phyloP scores from a whole-genome alignment of 352 stramenopile species.

The Globisporangium nagaii region DNA sequence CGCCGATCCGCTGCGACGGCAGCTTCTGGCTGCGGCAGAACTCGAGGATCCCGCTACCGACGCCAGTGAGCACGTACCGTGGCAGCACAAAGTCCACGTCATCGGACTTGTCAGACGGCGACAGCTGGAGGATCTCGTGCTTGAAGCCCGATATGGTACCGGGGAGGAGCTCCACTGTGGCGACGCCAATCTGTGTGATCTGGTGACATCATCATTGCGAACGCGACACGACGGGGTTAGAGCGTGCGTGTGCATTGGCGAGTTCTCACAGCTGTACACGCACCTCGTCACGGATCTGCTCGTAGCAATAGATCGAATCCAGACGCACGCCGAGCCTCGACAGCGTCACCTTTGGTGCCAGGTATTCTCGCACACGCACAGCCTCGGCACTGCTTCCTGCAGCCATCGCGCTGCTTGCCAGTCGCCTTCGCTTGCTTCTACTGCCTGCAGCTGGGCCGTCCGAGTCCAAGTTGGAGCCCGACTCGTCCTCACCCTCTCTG shows the following conservation, averaged over 20 bases:
- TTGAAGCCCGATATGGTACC: background rate
- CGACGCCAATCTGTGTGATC: background rate
- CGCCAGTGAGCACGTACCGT: slow-evolving; percentile 3
- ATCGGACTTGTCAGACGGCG: background rate
- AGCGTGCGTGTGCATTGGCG: too few species aligned
- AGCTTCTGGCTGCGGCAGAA: background rate
- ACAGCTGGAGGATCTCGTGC: slow-evolving; percentile 2
- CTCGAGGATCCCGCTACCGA: background rate
- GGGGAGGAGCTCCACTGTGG: background rate
- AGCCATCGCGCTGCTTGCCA: background rate
- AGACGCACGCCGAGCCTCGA: background rate
- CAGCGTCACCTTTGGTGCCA: background rate
- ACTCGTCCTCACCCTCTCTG: too few species aligned
- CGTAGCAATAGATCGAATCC: slow-evolving; percentile 1
- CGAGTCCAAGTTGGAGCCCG: background rate
- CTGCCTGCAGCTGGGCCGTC: background rate
- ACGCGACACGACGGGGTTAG: too few species aligned
- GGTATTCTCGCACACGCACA: too few species aligned
- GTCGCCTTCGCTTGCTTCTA: background rate
- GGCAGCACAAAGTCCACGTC: slow-evolving; percentile 7
- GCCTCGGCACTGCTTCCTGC: background rate
- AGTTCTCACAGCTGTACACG: too few species aligned
- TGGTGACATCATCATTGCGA: background rate
- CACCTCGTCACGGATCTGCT: background rate
- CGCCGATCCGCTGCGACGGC: background rate